Percentiles rank a stretch among this genome's conserved stretches.
These are phyloP conservation scores for Ophiocordyceps sinensis DNA, from an alignment of 2,329 filamentous ascomycete species.

Conservation along the genomic window DNA sequence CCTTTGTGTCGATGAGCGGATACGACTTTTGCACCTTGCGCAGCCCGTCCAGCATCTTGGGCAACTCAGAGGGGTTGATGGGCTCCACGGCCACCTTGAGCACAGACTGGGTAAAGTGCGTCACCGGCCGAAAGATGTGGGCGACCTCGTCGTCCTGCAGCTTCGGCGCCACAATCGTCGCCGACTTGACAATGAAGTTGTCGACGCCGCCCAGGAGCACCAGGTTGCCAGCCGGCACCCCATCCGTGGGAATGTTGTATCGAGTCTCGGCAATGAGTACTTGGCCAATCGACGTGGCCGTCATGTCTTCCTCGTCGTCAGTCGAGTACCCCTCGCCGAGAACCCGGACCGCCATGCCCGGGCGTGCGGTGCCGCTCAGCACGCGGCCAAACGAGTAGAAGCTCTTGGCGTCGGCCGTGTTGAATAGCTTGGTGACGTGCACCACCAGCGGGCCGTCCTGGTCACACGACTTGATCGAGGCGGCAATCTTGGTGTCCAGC, in stretches of 20 bases:
- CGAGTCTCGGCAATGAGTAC: conserved; percentile 85
- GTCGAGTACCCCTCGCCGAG: conserved; percentile 91
- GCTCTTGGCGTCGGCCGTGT: conserved; percentile 72
- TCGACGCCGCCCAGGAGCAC: conserved; percentile 86
- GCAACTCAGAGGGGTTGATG: conserved; percentile 92
- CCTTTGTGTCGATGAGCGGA: conserved; percentile 87
- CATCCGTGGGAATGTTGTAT: conserved; percentile 84
- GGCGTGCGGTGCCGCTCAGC: conserved; percentile 76
- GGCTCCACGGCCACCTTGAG: conserved; percentile 97
- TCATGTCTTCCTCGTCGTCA: conserved; percentile 97
- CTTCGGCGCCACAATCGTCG: conserved; percentile 70
- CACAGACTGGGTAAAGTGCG: conserved; percentile 93
- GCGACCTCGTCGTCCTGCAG: conserved; percentile 81
- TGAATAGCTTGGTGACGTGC: conserved; percentile 88
- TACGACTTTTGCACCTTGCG: conserved; percentile 98
- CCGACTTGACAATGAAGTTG: conserved; percentile 96
- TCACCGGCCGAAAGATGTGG: conserved; percentile 86
- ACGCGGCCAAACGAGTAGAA: conserved; percentile 88
- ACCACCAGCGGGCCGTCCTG: conserved; percentile 85
- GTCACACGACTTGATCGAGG: conserved; percentile 69
- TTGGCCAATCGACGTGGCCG: conserved; percentile 64
- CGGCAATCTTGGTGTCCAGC: conserved; percentile 63
- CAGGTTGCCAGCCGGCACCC: conserved; percentile 86
- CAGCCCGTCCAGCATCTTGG: conserved; percentile 95
- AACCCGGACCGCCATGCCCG: conserved; percentile 73